phyloP scores from a whole-genome alignment of 305 asterid genomes.

The Fraxinus latifolia region DNA sequence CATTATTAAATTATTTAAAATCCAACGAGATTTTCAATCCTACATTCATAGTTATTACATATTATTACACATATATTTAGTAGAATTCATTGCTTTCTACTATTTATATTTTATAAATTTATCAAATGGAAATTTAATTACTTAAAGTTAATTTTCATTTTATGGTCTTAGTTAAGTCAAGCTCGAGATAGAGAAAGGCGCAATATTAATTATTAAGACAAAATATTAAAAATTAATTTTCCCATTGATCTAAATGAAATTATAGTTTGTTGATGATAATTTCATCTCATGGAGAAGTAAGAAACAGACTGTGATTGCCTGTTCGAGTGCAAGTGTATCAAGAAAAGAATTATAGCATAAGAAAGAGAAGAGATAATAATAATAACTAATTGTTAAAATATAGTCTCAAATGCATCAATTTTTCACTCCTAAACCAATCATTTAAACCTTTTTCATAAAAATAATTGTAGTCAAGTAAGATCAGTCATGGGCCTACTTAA shows the following conservation, averaged over 20 bases:
- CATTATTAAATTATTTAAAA: not conserved
- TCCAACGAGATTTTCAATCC: not conserved
- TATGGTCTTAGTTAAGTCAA: not conserved
- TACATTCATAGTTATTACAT: not conserved
- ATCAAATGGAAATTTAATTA: not conserved
- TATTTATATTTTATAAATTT: no score
- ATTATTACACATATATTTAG: no score
- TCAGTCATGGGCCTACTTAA: not conserved
- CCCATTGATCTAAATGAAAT: not conserved
- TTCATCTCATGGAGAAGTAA: no score
- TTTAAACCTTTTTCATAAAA: not conserved
- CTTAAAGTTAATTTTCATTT: not conserved
- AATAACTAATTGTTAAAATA: no score
- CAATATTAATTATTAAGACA: not conserved
- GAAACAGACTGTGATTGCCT: no score
- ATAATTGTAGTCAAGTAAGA: not conserved
- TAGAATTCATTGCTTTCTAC: no score
- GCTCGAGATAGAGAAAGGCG: not conserved
- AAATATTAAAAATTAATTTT: no score
- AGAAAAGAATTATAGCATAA: no score
- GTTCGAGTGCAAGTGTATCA: not conserved
- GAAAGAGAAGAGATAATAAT: no score
- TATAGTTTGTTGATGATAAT: not conserved
- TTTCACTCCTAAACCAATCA: constrained; percentile 3
- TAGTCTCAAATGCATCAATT: not conserved